Percentiles rank a stretch among this genome's conserved stretches.
Conservation (phyloP, 2,329 filamentous ascomycete species). For the Plenodomus lindquistii region DNA sequence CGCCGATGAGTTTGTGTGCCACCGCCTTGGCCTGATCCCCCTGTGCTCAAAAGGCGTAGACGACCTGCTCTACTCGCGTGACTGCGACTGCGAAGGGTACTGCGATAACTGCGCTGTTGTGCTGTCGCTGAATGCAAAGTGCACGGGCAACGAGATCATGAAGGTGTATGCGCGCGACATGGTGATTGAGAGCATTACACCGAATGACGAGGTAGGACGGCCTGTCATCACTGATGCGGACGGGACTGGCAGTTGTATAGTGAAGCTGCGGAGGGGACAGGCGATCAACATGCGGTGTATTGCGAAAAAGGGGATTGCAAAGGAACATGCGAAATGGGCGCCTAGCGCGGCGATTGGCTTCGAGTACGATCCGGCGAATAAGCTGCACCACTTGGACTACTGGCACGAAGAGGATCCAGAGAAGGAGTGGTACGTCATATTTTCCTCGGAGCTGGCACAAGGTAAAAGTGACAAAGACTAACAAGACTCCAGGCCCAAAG, state of each 20-base stretch:
- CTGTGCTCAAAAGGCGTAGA: conserved; percentile 83
- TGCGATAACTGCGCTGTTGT: conserved; percentile 90
- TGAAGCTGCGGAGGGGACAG: conserved; percentile 87
- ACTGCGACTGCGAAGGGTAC: conserved; percentile 95
- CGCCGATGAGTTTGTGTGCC: conserved; percentile 92
- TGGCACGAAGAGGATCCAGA: conserved; percentile 91
- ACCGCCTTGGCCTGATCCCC: conserved; percentile 87
- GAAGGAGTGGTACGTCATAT: conserved; percentile 74
- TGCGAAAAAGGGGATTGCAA: conserved; percentile 97
- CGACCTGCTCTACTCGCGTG: conserved; percentile 80
- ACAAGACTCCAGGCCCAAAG: conserved; percentile 69
- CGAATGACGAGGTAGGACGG: conserved; percentile 74
- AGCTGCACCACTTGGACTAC: conserved; percentile 85
- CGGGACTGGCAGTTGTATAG: conserved; percentile 80
- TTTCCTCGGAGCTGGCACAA: not conserved
- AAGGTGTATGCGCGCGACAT: conserved; percentile 92
- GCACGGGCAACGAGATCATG: conserved; percentile 84
- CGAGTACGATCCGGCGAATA: conserved; percentile 98
- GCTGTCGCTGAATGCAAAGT: conserved; percentile 82
- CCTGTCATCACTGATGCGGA: conserved; percentile 85
- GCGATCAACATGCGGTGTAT: conserved; percentile 89
- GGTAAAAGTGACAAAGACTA: not conserved
- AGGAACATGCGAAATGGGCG: conserved; percentile 98
- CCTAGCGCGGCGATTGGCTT: conserved; percentile 91
- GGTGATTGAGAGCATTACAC: conserved; percentile 69